Evolutionary conservation across 1,284 basidiomycete species (phyloP).

Genomic region (Ustilago vetiveriae): DNA sequence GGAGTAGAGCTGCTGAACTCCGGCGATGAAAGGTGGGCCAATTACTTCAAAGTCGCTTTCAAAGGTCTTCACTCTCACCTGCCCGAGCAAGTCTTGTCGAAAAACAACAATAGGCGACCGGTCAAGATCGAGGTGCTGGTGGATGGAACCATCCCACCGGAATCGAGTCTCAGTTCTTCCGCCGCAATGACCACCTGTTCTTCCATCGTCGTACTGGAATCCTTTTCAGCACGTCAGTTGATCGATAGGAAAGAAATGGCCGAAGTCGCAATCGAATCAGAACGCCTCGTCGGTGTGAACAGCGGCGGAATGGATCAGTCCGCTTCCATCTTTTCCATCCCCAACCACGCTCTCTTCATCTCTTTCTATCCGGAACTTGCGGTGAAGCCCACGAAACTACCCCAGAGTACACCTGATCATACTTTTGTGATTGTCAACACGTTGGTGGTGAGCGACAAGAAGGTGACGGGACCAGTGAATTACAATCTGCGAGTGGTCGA

Average conservation of each 20-base stretch:
- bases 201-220: conserved; percentile 60
- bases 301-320: conserved; percentile 66
- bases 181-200: conserved; percentile 65
- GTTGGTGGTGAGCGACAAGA: conserved; percentile 63
- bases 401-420: conserved; percentile 36
- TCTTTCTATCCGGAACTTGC: conserved; percentile 57
- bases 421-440: conserved; percentile 64
- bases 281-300: conserved; percentile 63
- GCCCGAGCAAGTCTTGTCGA: conserved; percentile 27
- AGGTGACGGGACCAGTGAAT: conserved; percentile 63
- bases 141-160: conserved; percentile 64
- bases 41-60: conserved; percentile 66
- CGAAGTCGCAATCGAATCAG: conserved; percentile 62
- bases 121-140: conserved; percentile 58
- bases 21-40: conserved; percentile 62
- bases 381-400: conserved; percentile 45
- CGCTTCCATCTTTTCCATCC: conserved; percentile 61
- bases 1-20: conserved; percentile 48
- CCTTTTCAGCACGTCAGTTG: conserved; percentile 51
- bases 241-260: conserved; percentile 61
- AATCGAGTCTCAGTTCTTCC: conserved; percentile 53
- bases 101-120: conserved; percentile 22
- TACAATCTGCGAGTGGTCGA: conserved; percentile 66
- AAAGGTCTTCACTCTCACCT: conserved; percentile 63
- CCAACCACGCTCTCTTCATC: conserved; percentile 59